Evolutionary conservation across 192 early-diverging fungal genomes (phyloP), one percentile per base, ranked within the genome.

Genomic region (Entomortierella beljakovae): DNA sequence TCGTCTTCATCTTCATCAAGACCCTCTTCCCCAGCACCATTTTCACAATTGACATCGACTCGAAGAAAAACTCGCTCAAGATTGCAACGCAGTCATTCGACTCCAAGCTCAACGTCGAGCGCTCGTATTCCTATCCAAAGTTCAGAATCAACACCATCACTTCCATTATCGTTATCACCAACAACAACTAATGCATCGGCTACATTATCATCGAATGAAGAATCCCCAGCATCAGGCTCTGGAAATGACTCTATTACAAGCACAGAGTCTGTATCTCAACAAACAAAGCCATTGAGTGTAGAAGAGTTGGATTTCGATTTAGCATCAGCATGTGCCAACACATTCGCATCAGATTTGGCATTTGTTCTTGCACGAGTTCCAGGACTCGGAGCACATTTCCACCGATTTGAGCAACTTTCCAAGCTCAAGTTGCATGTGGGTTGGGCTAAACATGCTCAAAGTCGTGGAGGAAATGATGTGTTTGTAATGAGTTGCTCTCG

Each of bases 401-500:
- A 77, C 38, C 73, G 73, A 50, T 77, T 77, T 26, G 73, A 77
- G 25, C 73, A 77, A 33, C 37, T 77, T 32, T 65, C 73, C n/a
- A 77, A 77, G 61, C 43, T 77, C 26, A 77, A 77, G 55, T 51
- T 77, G 26, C 73, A 77, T 51, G 73, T 77, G 6, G 73, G 73
- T 3, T 77, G 73, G 73, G 73, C 73, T 2, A 77, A 77, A 55
- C 73, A 77, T 57, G 73, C 73, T n/a, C 73, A 77, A 55, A 77
- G 73, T 28, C 65, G 73, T 20, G 73, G 73, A 29, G 73, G 73
- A 1, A 77, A 77, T 52, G 73, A 77, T 46, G 73, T 77, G 8
- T 77, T 77, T 77, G 73, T 77, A 22, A 77, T 77, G 73, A 77
- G 73, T 40, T 77, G 73, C 22, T 77, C 73, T 20, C 28, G 73